Conservation (phyloP, 2,329 filamentous ascomycete species). For the Colletotrichum sp. region DNA sequence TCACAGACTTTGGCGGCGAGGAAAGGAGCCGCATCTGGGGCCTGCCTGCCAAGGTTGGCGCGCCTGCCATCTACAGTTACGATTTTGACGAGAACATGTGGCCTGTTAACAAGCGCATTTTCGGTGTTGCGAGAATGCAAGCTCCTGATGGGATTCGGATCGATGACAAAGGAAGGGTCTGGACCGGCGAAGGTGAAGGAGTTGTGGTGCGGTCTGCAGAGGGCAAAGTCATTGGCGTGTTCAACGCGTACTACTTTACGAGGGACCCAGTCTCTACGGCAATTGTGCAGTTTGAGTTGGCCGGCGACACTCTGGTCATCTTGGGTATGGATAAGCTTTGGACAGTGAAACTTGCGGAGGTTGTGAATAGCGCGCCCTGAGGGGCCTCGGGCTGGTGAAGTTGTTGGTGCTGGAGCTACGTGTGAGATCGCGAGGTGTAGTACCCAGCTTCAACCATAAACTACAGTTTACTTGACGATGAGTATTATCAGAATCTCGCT, state of each 20-base stretch:
- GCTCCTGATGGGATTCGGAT: neutral
- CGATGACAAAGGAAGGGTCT: neutral
- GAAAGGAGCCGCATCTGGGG: neutral
- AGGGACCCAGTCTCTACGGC: neutral
- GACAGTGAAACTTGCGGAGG: neutral
- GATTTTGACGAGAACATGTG: neutral
- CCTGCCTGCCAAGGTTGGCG: neutral
- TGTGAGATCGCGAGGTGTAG: neutral
- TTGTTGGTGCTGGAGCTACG: neutral
- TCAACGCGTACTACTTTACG: neutral
- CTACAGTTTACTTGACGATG: neutral
- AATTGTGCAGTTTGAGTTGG: neutral
- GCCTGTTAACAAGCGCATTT: neutral
- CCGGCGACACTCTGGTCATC: neutral
- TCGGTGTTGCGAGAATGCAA: neutral
- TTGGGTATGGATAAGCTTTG: neutral
- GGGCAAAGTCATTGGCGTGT: neutral
- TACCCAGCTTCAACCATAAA: neutral
- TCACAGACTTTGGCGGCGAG: neutral
- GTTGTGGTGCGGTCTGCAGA: neutral
- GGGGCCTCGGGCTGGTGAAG: neutral
- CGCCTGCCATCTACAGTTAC: neutral
- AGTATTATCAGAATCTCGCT: neutral
- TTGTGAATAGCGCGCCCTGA: neutral
- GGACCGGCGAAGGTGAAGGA: neutral